Percentiles rank a stretch among this genome's conserved stretches.
These are phyloP conservation scores for Mycosphaerella sp. DNA, from an alignment of 2,329 filamentous ascomycete species.

Conservation along the genomic window DNA sequence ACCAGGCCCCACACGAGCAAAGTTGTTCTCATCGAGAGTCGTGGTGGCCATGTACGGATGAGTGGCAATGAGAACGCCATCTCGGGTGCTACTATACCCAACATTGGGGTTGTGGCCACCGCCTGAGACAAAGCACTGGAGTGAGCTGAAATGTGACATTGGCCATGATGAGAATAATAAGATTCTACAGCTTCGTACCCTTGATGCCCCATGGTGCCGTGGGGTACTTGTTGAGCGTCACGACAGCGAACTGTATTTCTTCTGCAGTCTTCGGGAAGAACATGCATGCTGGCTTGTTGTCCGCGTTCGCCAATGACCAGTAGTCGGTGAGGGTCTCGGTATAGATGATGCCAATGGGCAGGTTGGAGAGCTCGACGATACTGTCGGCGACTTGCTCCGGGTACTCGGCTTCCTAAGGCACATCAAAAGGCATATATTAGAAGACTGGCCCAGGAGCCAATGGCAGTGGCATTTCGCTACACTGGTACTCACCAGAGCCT, in stretches of 20 bases:
- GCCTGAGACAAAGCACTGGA: slow-evolving; percentile 14
- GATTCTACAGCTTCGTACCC: slow-evolving; percentile 14
- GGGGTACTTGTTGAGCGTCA: slow-evolving; percentile 42
- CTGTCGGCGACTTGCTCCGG: slow-evolving; percentile 15
- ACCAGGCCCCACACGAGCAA: slow-evolving; percentile 28
- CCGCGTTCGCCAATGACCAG: slow-evolving; percentile 21
- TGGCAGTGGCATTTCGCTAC: no score
- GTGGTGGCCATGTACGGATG: slow-evolving; percentile 38
- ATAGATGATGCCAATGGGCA: slow-evolving; percentile 14
- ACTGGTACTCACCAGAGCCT: background rate
- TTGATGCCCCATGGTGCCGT: slow-evolving; percentile 51
- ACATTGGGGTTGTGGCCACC: slow-evolving; percentile 46
- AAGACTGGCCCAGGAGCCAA: background rate
- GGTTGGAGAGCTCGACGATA: slow-evolving; percentile 9
- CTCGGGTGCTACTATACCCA: slow-evolving; percentile 42
- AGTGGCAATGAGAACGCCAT: slow-evolving; percentile 42
- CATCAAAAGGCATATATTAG: background rate
- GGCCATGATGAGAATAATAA: background rate
- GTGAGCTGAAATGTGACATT: background rate
- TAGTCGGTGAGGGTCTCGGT: slow-evolving; percentile 15
- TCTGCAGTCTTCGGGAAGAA: slow-evolving; percentile 43
- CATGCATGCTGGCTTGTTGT: slow-evolving; percentile 19
- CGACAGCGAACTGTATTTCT: slow-evolving; percentile 50
- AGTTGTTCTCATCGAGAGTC: slow-evolving; percentile 28
- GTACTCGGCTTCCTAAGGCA: slow-evolving; percentile 5